Percentiles rank a stretch among this genome's conserved stretches.
Conservation (phyloP, 2,329 filamentous ascomycete species). For the Diaporthe australafricana region DNA sequence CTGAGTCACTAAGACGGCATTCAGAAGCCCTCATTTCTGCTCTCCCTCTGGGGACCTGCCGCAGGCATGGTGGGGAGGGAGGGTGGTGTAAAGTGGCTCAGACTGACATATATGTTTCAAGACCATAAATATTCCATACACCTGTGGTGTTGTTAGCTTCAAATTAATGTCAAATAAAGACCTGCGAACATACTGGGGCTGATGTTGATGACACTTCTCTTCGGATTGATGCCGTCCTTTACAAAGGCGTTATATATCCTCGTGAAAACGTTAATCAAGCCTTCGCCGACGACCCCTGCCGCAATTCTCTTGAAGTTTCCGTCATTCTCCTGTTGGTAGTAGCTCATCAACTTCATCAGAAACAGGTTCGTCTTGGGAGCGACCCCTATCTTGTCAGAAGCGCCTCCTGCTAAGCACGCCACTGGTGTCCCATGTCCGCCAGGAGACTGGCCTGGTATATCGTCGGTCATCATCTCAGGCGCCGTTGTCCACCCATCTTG, state of each 20-base stretch:
- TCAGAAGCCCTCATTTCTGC: too few species aligned
- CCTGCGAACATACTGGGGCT: background rate
- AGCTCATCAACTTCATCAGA: background rate
- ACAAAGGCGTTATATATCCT: background rate
- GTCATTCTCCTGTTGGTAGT: background rate
- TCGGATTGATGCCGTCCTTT: background rate
- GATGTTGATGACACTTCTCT: constrained; percentile 14
- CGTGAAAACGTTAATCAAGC: background rate
- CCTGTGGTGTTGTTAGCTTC: too few species aligned
- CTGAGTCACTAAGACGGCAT: too few species aligned
- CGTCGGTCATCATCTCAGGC: background rate
- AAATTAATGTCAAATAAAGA: too few species aligned
- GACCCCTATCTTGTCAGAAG: constrained; percentile 4
- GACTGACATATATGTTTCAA: too few species aligned
- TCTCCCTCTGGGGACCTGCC: too few species aligned
- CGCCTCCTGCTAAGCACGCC: constrained; percentile 2
- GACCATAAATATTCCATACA: too few species aligned
- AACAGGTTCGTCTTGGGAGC: constrained; percentile 8
- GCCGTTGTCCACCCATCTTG: background rate
- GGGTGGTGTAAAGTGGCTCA: too few species aligned
- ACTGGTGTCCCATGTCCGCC: constrained; percentile 16
- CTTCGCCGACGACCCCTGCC: too few species aligned
- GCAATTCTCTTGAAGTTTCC: background rate
- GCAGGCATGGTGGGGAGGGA: too few species aligned
- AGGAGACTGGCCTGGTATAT: background rate